phyloP scores from a whole-genome alignment of 2,329 filamentous ascomycete species.

The Endocalyx cinctus region DNA sequence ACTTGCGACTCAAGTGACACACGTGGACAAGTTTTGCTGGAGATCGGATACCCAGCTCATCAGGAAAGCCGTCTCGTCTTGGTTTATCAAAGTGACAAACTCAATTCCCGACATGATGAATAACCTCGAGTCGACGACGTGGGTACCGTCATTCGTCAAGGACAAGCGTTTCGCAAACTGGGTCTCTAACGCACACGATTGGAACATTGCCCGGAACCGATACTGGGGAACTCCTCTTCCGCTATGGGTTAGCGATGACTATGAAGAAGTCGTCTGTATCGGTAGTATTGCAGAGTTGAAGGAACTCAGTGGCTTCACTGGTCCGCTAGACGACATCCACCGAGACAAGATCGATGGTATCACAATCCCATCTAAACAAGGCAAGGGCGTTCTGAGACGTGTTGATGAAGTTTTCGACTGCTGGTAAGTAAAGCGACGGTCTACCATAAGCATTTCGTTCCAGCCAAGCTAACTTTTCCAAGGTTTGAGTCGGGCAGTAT shows the following conservation, averaged over 20 bases:
- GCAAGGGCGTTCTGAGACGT: constrained; percentile 76
- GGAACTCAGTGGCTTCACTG: constrained; percentile 78
- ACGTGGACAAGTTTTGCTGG: constrained; percentile 92
- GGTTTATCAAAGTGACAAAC: constrained; percentile 86
- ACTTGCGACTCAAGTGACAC: constrained; percentile 80
- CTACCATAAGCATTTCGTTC: not conserved
- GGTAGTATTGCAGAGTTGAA: constrained; percentile 82
- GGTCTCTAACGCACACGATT: constrained; percentile 87
- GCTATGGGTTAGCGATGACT: constrained; percentile 85
- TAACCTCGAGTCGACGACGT: constrained; percentile 84
- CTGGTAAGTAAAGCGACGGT: constrained; percentile 52
- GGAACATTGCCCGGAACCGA: constrained; percentile 90
- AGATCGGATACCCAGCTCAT: constrained; percentile 94
- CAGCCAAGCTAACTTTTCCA: not conserved
- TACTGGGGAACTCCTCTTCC: constrained; percentile 96
- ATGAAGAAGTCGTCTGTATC: constrained; percentile 80
- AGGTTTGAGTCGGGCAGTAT: constrained; percentile 95
- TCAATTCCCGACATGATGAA: constrained; percentile 85
- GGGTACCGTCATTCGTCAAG: constrained; percentile 88
- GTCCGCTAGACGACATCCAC: constrained; percentile 80
- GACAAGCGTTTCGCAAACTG: constrained; percentile 87
- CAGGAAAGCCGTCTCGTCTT: constrained; percentile 85
- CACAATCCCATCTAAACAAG: constrained; percentile 85
- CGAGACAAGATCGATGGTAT: constrained; percentile 91
- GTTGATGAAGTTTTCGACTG: constrained; percentile 92